Conservation (phyloP, 2,329 filamentous ascomycete genomes). For the Emmonsiellopsis sp. region DNA sequence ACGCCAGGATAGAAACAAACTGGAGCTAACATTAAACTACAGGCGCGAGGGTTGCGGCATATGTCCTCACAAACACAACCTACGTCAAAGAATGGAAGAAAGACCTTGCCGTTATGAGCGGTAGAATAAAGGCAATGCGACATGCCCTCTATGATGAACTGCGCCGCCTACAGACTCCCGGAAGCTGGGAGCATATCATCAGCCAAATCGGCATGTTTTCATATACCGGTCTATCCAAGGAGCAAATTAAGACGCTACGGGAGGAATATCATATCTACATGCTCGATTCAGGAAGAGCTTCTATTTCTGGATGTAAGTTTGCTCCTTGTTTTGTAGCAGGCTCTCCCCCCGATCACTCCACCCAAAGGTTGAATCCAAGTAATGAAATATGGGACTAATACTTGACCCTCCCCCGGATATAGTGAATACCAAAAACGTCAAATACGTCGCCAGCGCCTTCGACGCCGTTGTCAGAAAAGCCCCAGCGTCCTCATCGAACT, state of each 20-base stretch:
- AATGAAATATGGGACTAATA: too few species aligned
- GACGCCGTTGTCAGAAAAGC: constrained; percentile 10
- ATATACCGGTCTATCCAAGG: constrained; percentile 20
- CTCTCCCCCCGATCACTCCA: background rate
- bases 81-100: constrained; percentile 85
- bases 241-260: constrained; percentile 13
- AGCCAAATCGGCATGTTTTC: constrained; percentile 53
- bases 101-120: constrained; percentile 83
- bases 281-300: constrained; percentile 18
- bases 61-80: constrained; percentile 62
- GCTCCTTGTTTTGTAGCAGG: background rate
- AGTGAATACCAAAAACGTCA: constrained; percentile 16
- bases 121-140: constrained; percentile 88
- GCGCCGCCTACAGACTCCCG: constrained; percentile 74
- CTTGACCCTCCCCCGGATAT: background rate
- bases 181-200: constrained; percentile 95
- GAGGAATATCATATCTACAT: constrained; percentile 20
- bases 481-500: background rate
- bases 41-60: constrained; percentile 16
- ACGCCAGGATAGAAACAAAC: too few species aligned
- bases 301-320: constrained; percentile 17
- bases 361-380: background rate
- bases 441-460: constrained; percentile 15
- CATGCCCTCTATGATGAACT: constrained; percentile 68
- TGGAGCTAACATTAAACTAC: background rate